Conservation (phyloP, 2,329 filamentous ascomycete genomes). For the Parascedosporium putredinis region DNA sequence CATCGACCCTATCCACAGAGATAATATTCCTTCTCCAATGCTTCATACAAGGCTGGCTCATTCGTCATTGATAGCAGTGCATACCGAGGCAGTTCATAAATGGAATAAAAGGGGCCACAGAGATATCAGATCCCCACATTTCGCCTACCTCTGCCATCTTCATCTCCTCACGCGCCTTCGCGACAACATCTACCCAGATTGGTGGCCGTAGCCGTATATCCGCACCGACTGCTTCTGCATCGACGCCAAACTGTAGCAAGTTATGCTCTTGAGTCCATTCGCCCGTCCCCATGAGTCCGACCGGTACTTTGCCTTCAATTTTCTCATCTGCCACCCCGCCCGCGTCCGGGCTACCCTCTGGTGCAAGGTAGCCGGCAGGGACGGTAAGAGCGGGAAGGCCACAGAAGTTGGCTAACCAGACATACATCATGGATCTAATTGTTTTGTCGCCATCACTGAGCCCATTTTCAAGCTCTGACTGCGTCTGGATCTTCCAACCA, state of each 20-base stretch:
- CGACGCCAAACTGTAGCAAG: constrained; percentile 36
- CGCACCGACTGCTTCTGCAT: constrained; percentile 30
- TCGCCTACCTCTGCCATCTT: neutral
- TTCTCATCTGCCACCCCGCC: constrained; percentile 22
- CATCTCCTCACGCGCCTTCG: constrained; percentile 18
- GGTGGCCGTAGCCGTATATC: constrained; percentile 23
- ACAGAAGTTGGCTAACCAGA: constrained; percentile 41
- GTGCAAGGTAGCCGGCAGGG: constrained; percentile 33
- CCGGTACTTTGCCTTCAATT: constrained; percentile 31
- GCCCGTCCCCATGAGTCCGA: constrained; percentile 44
- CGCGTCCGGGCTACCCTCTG: constrained; percentile 20
- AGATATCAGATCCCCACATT: neutral
- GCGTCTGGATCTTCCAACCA: constrained; percentile 30
- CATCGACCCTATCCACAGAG: no score
- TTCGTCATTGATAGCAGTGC: no score
- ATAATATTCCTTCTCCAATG: no score
- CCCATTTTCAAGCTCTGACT: constrained; percentile 27
- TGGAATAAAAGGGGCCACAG: no score
- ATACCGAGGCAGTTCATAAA: no score
- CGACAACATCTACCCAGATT: constrained; percentile 36
- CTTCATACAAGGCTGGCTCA: no score
- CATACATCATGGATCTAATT: constrained; percentile 36
- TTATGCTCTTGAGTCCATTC: constrained; percentile 43
- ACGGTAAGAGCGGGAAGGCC: constrained; percentile 34
- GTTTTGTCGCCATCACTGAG: constrained; percentile 36